Base-by-base conservation (phyloP, 129 eudicot species). In the Logfia minima region DNA sequence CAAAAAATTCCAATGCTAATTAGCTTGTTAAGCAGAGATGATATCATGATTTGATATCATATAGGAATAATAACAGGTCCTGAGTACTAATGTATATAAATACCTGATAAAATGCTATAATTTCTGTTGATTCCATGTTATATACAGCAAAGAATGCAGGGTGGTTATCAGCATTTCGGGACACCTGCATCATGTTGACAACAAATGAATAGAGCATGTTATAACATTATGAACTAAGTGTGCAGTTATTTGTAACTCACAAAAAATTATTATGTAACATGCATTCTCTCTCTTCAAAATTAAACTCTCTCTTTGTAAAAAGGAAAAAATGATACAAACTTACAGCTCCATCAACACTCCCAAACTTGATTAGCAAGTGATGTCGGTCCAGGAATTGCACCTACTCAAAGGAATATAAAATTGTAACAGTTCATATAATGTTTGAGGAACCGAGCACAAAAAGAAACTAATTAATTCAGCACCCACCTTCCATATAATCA, bases 81-180 rank as follows among this genome's bases (percentile, higher is more conserved):
- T 1, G 2, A 2, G 18, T 24, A 41, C 29, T 23, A 55, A 56
- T 70, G 61, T 52, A 45, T 23, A 59, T 45, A 68, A 16, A 28
- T 69, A 92, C 99, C 99, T 91, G 97, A 85, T 89, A 92, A 86
- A 95, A 95, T 71, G 99, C 88, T 72, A 92, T 64, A 77, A 95
- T 80, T 82, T 95, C 97, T 21, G 99, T 88, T 34, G 90, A 87
- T 89, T 91, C 99, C 99, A 95, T 95, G 86, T 95, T 86, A 84
- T 95, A 95, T 83, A 95, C 96, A 84, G 97, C 99, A 90, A 91
- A 92, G 72, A 95, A 92, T 35, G 99, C 94, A 83, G 99, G 92
- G 80, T 95, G 97, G 79, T 77, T 90, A 72, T 95, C 99, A 68
- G 97, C 83, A 83, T 84, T 95, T 78, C 99, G 84, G 5, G 96